Evolutionary conservation across 1,284 basidiomycete species (phyloP).

Genomic region (Pseudozyma sp.): DNA sequence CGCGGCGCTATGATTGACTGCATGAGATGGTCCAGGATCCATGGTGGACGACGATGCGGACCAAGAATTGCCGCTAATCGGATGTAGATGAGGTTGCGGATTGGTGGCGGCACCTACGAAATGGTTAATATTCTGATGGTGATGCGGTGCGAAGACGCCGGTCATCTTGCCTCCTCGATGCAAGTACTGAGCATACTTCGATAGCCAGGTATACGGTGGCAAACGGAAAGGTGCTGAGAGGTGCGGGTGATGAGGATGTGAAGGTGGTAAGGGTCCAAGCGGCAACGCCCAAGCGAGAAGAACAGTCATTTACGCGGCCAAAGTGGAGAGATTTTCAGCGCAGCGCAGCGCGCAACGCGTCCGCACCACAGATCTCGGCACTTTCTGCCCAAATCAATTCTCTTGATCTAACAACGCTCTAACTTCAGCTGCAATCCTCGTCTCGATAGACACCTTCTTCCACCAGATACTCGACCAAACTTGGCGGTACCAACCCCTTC

Average conservation of each 20-base stretch:
- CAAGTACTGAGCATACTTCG: neutral
- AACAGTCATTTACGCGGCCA: constrained; percentile 20
- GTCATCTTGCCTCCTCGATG: constrained; percentile 7
- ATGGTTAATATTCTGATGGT: neutral
- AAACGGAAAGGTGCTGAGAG: constrained; percentile 3
- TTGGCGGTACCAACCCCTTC: constrained; percentile 37
- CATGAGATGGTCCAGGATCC: neutral
- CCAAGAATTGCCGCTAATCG: neutral
- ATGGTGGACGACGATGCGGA: neutral
- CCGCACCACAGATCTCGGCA: constrained; percentile 4
- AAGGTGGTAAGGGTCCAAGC: constrained; percentile 13
- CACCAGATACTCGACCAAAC: constrained; percentile 51
- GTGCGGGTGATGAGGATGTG: constrained; percentile 7
- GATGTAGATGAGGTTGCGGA: neutral
- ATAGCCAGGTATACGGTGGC: neutral
- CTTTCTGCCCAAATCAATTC: neutral
- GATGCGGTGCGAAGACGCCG: constrained; percentile 18
- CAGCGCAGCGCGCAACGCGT: neutral
- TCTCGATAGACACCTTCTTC: constrained; percentile 34
- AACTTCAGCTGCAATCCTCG: neutral
- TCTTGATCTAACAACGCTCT: constrained; percentile 9
- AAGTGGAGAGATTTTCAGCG: constrained; percentile 6
- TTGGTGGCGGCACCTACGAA: neutral
- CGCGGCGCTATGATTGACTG: no score
- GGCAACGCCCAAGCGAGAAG: neutral